Evolutionary conservation across 164 flowering plant species (phyloP).

Genomic region (Liquidambar formosana): DNA sequence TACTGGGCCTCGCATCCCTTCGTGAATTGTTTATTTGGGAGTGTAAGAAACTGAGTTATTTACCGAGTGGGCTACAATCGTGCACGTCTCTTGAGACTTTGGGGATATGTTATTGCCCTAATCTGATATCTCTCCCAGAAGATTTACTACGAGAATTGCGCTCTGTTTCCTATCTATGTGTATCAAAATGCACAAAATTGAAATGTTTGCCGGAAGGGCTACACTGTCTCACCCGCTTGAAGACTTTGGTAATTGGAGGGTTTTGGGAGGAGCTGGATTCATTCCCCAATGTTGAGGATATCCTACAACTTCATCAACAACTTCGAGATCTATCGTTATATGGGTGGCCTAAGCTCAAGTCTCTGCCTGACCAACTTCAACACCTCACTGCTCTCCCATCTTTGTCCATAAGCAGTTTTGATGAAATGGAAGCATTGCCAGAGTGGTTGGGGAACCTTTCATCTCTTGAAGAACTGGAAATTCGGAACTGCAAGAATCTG

Average conservation of each 20-base stretch:
- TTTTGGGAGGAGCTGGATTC: background rate
- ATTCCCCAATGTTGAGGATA: no score
- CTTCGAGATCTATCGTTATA: background rate
- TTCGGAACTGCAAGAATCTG: background rate
- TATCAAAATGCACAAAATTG: background rate
- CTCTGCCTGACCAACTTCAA: slow-evolving; percentile 11
- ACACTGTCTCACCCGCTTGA: background rate
- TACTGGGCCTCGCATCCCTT: background rate
- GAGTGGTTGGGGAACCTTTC: no score
- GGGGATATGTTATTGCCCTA: background rate
- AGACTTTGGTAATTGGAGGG: background rate
- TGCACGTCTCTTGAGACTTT: background rate
- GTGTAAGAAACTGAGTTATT: no score
- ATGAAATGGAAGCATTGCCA: slow-evolving; percentile 2
- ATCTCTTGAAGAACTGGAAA: background rate
- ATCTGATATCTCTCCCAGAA: background rate
- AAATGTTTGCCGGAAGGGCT: background rate
- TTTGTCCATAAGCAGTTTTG: background rate
- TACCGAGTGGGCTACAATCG: background rate
- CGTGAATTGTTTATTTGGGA: no score
- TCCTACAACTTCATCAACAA: background rate
- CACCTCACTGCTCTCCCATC: background rate
- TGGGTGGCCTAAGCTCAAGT: slow-evolving; percentile 11
- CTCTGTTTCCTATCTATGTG: background rate
- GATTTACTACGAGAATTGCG: background rate